Percentiles rank a stretch among this genome's conserved stretches.
Conservation (phyloP, 23 red algal genomes). For the Gracilariopsis chorda region DNA sequence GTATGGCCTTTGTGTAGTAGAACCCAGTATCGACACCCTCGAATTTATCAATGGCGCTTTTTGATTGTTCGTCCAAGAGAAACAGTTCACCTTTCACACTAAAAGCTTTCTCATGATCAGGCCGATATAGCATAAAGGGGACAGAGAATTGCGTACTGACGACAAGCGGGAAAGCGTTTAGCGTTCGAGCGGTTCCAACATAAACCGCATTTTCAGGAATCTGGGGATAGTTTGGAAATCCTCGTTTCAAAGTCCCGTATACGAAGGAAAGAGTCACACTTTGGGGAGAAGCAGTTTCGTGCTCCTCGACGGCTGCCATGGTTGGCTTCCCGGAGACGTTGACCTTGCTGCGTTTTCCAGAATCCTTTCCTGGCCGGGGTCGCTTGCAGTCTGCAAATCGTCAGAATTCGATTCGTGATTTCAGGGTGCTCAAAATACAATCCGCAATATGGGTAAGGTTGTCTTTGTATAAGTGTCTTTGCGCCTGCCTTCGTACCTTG, state of each 20-base stretch:
- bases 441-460: too few species aligned
- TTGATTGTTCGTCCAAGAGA: not conserved
- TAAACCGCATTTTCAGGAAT: not conserved
- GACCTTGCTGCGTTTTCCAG: too few species aligned
- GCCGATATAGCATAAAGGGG: constrained; percentile 4
- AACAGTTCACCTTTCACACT: constrained; percentile 32
- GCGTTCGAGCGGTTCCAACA: constrained; percentile 19
- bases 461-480: too few species aligned
- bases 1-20: not conserved
- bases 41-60: constrained; percentile 1
- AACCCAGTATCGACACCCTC: constrained; percentile 19
- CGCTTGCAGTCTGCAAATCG: too few species aligned
- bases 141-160: not conserved
- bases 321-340: too few species aligned
- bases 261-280: constrained; percentile 10
- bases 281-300: too few species aligned
- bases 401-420: too few species aligned
- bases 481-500: too few species aligned
- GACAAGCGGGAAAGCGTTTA: constrained; percentile 3
- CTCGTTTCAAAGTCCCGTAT: constrained; percentile 29
- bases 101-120: not conserved
- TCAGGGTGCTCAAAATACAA: too few species aligned
- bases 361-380: too few species aligned
- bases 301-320: too few species aligned
- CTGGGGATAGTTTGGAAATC: constrained; percentile 12